These are phyloP conservation scores for Conringia planisiliqua DNA, from an alignment of 345 rosid species.

Conservation along the genomic window DNA sequence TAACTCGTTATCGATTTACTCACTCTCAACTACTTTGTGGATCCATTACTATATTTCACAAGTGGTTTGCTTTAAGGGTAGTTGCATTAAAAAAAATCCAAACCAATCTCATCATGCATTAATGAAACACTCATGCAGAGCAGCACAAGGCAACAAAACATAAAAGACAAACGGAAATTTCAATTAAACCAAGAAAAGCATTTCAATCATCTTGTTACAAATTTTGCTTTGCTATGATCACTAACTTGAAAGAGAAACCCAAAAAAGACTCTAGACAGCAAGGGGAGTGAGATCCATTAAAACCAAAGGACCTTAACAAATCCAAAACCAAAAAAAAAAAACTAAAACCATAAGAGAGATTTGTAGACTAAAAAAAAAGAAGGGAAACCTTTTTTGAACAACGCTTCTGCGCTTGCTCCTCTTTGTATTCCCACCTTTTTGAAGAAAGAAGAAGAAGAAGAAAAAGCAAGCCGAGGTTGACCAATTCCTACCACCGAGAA, in stretches of 20 bases:
- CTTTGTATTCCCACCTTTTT: conserved; percentile 24
- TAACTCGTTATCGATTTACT: neutral
- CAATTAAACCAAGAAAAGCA: conserved; percentile 18
- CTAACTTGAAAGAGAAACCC: conserved; percentile 14
- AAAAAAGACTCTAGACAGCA: conserved; percentile 10
- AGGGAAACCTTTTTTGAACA: conserved; percentile 37
- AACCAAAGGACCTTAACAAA: conserved; percentile 23
- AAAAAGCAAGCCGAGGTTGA: conserved; percentile 81
- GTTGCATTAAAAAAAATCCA: neutral
- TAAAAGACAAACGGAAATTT: neutral
- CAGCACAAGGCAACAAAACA: neutral
- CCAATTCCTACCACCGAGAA: conserved; percentile 16
- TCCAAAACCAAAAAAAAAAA: conserved; percentile 10
- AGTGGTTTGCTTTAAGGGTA: conserved; percentile 2
- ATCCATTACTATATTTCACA: neutral
- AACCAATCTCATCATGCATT: neutral
- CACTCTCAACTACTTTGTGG: neutral
- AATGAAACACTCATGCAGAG: neutral
- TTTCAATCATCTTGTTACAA: conserved; percentile 24
- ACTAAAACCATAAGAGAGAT: conserved; percentile 12
- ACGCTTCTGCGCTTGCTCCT: conserved; percentile 72
- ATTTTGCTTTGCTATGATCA: neutral
- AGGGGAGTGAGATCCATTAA: conserved; percentile 29
- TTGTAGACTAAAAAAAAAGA: neutral
- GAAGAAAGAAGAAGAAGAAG: conserved; percentile 29